phyloP scores from a whole-genome alignment of 106 monocot species.

The Phalaenopsis aphrodite region DNA sequence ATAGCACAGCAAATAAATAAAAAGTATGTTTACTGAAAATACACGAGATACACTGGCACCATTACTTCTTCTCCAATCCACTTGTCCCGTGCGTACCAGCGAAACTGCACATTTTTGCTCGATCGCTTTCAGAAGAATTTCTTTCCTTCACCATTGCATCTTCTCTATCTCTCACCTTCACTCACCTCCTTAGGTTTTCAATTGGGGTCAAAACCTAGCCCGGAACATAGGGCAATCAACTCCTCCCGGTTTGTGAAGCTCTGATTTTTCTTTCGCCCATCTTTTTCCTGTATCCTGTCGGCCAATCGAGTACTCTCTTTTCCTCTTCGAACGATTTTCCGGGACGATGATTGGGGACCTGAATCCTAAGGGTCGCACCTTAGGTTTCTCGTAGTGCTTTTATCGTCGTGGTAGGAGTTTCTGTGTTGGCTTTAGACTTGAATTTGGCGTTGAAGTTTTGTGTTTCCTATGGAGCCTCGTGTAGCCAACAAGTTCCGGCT shows the following conservation, averaged over 20 bases:
- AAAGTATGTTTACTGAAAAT: too few species aligned
- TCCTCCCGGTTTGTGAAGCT: neutral
- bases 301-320: neutral
- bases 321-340: neutral
- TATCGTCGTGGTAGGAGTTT: neutral
- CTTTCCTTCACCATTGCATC: neutral
- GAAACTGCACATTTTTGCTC: too few species aligned
- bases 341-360: neutral
- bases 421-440: neutral
- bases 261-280: neutral
- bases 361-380: neutral
- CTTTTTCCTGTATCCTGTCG: neutral
- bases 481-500: conserved; percentile 64
- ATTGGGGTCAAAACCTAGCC: neutral
- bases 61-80: too few species aligned
- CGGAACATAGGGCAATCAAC: neutral
- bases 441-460: neutral
- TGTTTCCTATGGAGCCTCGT: conserved; percentile 45
- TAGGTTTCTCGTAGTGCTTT: neutral
- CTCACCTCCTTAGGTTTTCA: neutral
- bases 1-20: too few species aligned
- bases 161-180: neutral
- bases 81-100: too few species aligned
- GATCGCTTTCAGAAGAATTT: too few species aligned
- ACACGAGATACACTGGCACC: too few species aligned